These are phyloP conservation scores for Hyaloscypha bicolor DNA, from an alignment of 495 filamentous ascomycete species.

Conservation along the genomic window DNA sequence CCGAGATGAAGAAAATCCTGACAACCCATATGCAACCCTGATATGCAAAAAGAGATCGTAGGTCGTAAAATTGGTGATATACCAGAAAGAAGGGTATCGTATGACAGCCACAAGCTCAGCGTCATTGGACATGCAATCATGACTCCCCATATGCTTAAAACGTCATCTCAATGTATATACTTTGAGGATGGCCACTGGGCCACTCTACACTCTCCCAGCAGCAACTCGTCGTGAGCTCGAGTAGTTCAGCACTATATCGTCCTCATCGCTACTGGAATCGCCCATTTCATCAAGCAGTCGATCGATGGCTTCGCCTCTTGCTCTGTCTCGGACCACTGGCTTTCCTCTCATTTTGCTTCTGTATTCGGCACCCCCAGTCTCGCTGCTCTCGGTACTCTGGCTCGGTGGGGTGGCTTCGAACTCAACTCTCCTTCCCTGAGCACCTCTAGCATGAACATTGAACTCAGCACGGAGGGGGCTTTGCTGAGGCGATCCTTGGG, in stretches of 20 bases:
- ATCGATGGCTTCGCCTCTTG: slow-evolving; percentile 49
- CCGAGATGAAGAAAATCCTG: neutral
- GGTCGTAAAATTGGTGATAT: neutral
- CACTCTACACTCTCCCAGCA: slow-evolving; percentile 17
- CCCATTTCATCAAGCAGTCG: slow-evolving; percentile 54
- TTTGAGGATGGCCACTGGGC: neutral
- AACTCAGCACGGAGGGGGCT: slow-evolving; percentile 33
- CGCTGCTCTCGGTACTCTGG: slow-evolving; percentile 28
- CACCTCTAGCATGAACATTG: slow-evolving; percentile 24
- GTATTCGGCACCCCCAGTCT: slow-evolving; percentile 20
- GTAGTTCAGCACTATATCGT: slow-evolving; percentile 31
- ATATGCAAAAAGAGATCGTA: slow-evolving; percentile 6
- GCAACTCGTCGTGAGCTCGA: slow-evolving; percentile 23
- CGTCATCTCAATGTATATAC: slow-evolving; percentile 17
- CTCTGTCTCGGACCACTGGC: neutral
- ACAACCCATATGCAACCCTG: neutral
- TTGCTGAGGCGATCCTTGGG: slow-evolving; percentile 34
- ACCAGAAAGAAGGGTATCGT: slow-evolving; percentile 14
- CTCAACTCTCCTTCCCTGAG: slow-evolving; percentile 38
- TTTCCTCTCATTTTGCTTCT: slow-evolving; percentile 8
- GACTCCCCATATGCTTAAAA: slow-evolving; percentile 17
- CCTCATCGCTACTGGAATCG: slow-evolving; percentile 33
- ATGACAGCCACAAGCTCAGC: slow-evolving; percentile 14
- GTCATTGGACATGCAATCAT: slow-evolving; percentile 15
- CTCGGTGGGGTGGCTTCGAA: slow-evolving; percentile 33